Base-by-base conservation (phyloP, 2,329 filamentous ascomycete genomes). In the Exophiala oligosperma region DNA sequence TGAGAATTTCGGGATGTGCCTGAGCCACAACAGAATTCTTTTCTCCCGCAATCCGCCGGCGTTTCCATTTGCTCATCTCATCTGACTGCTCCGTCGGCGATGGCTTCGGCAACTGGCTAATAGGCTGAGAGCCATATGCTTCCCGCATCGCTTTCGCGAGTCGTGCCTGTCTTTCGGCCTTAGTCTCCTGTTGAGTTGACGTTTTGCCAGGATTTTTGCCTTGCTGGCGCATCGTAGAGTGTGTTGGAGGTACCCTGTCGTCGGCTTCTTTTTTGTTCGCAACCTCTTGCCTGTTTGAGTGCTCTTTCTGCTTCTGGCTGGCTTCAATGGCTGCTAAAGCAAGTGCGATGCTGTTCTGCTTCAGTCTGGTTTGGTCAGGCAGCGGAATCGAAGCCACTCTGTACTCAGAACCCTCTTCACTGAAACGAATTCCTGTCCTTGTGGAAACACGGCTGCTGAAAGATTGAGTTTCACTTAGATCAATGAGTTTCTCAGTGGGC, bases 171-270 rank as follows among this genome's bases (percentile, higher is more conserved):
- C 37, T 57, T 46, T 52, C 43, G 2, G 56, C 56, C 37, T 64
- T 61, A 17, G 56, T 61, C 17, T 61, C 55, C 24, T 61, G 52
- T 24, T 57, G 59, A 9, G 41, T 48, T 4, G 54, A n/a, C 9
- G 49, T 60, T 44, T 58, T 65, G 11, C 61, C 59, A 43, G 61
- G 61, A 24, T 66, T 66, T 21, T 52, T 52, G 7, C 54, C 59
- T 35, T 59, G 48, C 41, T 65, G 63, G 4, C 24, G 51, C 63
- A 65, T 65, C 11, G 59, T 64, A 4, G 56, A 59, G 49, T 61
- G 63, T 11, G 46, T n/a, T 32, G 28, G 14, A n/a, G 57, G 57
- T 23, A 37, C 11, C 21, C 32, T 11, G 8, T 57, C 57, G 7
- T 61, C 56, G 2, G 3, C 17, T 3, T 55, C 55, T 23, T 61